Base-by-base conservation (phyloP, 1,139 yeast species). In the Protomyces pachydermus region DNA sequence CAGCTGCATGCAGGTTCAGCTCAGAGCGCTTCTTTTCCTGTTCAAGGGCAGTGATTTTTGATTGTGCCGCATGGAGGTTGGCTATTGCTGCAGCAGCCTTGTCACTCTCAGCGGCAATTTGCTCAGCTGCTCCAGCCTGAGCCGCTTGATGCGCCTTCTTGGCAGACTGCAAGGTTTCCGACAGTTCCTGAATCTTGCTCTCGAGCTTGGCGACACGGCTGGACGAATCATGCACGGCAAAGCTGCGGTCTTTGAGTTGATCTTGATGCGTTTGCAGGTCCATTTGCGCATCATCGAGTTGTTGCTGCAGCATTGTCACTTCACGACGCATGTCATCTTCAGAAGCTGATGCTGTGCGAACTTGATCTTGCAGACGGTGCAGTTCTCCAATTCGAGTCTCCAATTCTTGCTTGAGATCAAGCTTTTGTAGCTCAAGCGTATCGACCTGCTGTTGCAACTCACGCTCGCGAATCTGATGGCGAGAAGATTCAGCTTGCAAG, bases 21-120 rank as follows among this genome's bases (percentile, higher is more conserved):
- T 42, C 16, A 37, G 50, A 28, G 9, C 61, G 54, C 50, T 57
- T 57, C 55, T 37, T 34, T n/a, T 57, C 61, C 38, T 57, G 61
- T 38, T 57, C 61, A 3, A 34, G 38, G 10, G 10, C n/a, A 14
- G 25, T 23, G 23, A 51, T 18, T 39, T 57, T 57, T 39, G 37
- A 35, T 23, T 57, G 55, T 10, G 52, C 23, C 16, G 50, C n/a
- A 18, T 25, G 20, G 10, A 57, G 35, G 38, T 48, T 23, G 3
- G 25, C 48, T 14, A 55, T 38, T 10, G 28, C 34, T 6, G 51
- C 28, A 6, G 35, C 35, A 10, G 32, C 39, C 28, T 34, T 39
- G n/a, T 57, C 55, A 6, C 50, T 10, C 16, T 50, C 55, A 3
- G 18, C 54, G 28, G 37, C 37, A 10, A 50, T 23, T n/a, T 57